Conservation (phyloP, 1,284 basidiomycete genomes). For the Moesziomyces sp. region DNA sequence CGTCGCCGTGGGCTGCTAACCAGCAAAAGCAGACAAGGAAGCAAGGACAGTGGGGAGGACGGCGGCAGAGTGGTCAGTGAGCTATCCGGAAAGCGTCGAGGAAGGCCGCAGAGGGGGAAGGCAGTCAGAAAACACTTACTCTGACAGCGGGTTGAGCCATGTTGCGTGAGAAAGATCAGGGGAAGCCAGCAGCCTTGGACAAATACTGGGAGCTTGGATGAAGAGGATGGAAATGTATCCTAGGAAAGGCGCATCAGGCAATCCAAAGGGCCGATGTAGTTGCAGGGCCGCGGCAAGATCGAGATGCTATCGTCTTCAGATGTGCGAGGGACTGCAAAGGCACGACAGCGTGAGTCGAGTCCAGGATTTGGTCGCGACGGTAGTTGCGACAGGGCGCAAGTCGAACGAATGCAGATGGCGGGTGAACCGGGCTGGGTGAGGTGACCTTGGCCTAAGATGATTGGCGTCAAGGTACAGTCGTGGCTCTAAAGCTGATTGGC, state of each 20-base stretch:
- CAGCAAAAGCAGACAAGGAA: neutral
- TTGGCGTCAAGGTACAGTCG: neutral
- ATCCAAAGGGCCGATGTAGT: neutral
- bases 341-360: too few species aligned
- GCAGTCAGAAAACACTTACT: constrained; percentile 11
- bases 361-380: too few species aligned
- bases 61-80: constrained; percentile 2
- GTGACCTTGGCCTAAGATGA: too few species aligned
- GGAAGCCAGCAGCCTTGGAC: constrained; percentile 6
- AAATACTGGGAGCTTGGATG: constrained; percentile 13
- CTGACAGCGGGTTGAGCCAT: constrained; percentile 46
- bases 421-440: too few species aligned
- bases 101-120: neutral
- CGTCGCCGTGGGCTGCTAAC: constrained; percentile 31
- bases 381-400: too few species aligned
- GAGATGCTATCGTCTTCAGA: too few species aligned
- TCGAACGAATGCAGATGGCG: too few species aligned
- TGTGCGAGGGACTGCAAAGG: too few species aligned
- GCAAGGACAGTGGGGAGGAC: neutral
- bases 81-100: neutral
- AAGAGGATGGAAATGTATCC: neutral
- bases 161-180: constrained; percentile 2
- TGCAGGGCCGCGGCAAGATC: neutral
- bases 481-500: neutral
- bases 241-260: constrained; percentile 12